A percentile compares a stretch with the other conserved stretches of the same genome.
Evolutionary conservation across 2,329 filamentous ascomycete species (phyloP).

Genomic region (Coleophoma crateriformis): DNA sequence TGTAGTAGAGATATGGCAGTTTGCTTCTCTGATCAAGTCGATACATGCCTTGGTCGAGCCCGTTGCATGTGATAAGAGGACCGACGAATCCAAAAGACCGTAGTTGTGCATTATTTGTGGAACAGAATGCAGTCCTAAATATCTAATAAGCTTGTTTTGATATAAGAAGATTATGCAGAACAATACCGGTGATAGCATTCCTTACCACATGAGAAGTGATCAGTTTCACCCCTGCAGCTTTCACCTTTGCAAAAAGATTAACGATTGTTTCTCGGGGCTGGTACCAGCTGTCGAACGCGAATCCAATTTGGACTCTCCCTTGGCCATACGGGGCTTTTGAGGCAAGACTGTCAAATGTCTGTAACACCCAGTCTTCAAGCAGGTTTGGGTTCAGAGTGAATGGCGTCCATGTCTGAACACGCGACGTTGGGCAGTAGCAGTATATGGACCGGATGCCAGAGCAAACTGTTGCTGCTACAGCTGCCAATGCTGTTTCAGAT

Average conservation of each 20-base stretch:
- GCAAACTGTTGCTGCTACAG: slow-evolving; percentile 32
- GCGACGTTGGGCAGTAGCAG: slow-evolving; percentile 31
- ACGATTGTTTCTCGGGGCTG: slow-evolving; percentile 31
- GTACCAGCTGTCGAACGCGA: slow-evolving; percentile 37
- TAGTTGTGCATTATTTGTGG: slow-evolving; percentile 11
- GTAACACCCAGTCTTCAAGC: slow-evolving; percentile 31
- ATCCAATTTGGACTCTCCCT: slow-evolving; percentile 33
- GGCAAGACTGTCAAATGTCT: slow-evolving; percentile 29
- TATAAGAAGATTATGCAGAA: neutral
- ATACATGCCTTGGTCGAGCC: slow-evolving; percentile 28
- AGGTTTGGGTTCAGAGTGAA: slow-evolving; percentile 18
- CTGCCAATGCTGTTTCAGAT: slow-evolving; percentile 21
- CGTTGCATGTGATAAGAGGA: slow-evolving; percentile 36
- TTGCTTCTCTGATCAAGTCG: slow-evolving; percentile 26
- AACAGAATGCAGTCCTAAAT: neutral
- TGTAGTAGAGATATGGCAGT: slow-evolving; percentile 35
- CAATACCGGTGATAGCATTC: slow-evolving; percentile 4
- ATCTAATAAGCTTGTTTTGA: neutral
- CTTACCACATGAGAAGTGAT: slow-evolving; percentile 34
- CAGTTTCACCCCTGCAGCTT: slow-evolving; percentile 29
- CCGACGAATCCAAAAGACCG: slow-evolving; percentile 33
- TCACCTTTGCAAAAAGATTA: slow-evolving; percentile 30
- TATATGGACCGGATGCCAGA: slow-evolving; percentile 41
- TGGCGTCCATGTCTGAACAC: slow-evolving; percentile 25
- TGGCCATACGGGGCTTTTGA: slow-evolving; percentile 21